phyloP scores from a whole-genome alignment of 2,329 filamentous ascomycete species.

The Talaromyces albobiverticillius region DNA sequence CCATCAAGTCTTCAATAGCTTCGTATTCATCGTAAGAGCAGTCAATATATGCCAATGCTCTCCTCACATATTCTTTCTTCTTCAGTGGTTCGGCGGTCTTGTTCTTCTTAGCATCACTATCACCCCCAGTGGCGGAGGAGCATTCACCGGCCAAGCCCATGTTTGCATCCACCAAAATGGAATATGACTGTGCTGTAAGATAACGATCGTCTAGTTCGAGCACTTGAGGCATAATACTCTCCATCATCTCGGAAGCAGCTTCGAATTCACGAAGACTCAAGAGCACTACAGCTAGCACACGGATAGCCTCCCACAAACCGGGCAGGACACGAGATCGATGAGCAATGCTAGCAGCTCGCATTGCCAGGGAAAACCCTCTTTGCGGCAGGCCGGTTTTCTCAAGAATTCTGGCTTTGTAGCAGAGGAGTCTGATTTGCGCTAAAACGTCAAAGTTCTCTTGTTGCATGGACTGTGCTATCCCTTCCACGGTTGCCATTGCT shows the following conservation, averaged over 20 bases:
- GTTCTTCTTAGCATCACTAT: constrained; percentile 2
- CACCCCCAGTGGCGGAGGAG: constrained; percentile 17
- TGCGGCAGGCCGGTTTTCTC: constrained; percentile 66
- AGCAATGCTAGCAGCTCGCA: constrained; percentile 72
- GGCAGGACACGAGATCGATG: constrained; percentile 67
- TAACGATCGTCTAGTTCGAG: constrained; percentile 66
- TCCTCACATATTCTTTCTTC: constrained; percentile 57
- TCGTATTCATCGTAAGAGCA: constrained; percentile 64
- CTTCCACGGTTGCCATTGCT: constrained; percentile 56
- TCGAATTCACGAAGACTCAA: constrained; percentile 68
- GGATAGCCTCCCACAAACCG: constrained; percentile 70
- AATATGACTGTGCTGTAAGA: constrained; percentile 66
- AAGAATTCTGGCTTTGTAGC: constrained; percentile 70
- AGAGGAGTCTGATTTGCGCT: constrained; percentile 67
- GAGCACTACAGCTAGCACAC: constrained; percentile 65
- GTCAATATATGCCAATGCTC: constrained; percentile 60
- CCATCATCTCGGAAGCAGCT: constrained; percentile 62
- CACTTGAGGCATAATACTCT: constrained; percentile 70
- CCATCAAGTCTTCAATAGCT: constrained; percentile 63
- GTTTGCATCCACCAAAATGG: constrained; percentile 69
- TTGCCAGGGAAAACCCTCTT: constrained; percentile 71
- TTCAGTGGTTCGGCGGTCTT: constrained; percentile 34
- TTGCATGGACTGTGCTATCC: constrained; percentile 50
- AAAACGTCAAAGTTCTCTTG: constrained; percentile 61
- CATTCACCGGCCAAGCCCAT: constrained; percentile 67